Percentiles rank a stretch among this genome's conserved stretches.
phyloP scores from a whole-genome alignment of 495 filamentous ascomycete species.

The Tuber borchii region DNA sequence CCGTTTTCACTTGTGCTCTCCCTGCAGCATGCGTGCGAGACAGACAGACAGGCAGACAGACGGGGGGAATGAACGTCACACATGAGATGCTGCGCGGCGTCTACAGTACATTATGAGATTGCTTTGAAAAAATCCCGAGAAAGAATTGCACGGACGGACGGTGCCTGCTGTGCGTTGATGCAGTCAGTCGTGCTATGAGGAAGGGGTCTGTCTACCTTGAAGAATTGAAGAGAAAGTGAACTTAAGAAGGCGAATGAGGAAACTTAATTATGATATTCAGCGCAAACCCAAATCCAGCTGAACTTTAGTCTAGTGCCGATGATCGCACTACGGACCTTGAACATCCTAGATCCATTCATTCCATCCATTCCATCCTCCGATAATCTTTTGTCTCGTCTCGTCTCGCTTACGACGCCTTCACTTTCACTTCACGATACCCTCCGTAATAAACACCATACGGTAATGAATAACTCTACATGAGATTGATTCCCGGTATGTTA shows the following conservation, averaged over 20 bases:
- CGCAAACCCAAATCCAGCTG: background rate
- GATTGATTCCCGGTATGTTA: too few species aligned
- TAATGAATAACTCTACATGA: too few species aligned
- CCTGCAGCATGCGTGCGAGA: background rate
- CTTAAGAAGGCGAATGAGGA: background rate
- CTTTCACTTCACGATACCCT: too few species aligned
- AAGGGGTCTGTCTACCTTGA: too few species aligned
- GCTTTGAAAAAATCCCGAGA: background rate
- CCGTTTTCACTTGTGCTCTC: background rate
- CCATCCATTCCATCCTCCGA: too few species aligned
- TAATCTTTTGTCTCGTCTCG: background rate
- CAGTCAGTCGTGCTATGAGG: too few species aligned
- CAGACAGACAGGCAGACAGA: background rate
- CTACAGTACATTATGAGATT: background rate
- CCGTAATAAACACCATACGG: too few species aligned
- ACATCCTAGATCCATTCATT: background rate
- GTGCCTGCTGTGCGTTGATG: background rate
- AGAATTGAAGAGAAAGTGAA: background rate
- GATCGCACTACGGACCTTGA: background rate
- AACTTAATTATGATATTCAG: background rate
- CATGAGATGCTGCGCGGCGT: background rate
- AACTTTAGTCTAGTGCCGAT: too few species aligned
- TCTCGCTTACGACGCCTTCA: too few species aligned
- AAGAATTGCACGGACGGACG: background rate
- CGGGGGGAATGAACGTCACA: background rate